Evolutionary conservation across 805 yeast species (phyloP), one percentile per base, ranked within the genome.

Genomic region (Schwanniomyces yamadae): DNA sequence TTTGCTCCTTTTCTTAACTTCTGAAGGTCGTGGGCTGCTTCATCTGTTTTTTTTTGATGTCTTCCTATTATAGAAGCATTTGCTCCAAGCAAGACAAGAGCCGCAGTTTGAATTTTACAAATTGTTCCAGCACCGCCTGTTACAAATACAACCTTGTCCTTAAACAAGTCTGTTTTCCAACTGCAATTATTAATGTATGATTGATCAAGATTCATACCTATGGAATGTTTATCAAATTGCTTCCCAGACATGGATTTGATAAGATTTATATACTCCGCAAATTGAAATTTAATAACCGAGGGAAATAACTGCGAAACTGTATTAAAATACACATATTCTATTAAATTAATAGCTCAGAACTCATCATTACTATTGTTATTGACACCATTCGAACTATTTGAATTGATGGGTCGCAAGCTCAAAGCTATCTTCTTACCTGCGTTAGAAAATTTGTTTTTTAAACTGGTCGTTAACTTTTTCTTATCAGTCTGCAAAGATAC

Each of bases 71-170:
- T 84, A 4, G 86, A 84, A 7, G 93, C 95, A 49, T 85, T 71
- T 34, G 95, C 93, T 5, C 98, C 98, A 7, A 90, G 62, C n/a
- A 77, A 59, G 2, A 88, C 82, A 63, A 91, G 41, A 0, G 95
- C 95, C 54, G 85, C 95, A 0, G 85, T 77, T 57, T 90, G 97
- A 2, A 82, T 89, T 27, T 91, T 69, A 57, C 98, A 90, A 34
- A 90, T 90, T 9, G 95, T 80, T 4, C 97, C 96, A 1, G 97
- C 93, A 8, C 97, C 97, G 3, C 98, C 98, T 1, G 97, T 90
- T 32, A 89, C 86, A 49, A 90, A 84, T 6, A 80, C 95, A 1
- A 87, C 96, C 57, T 89, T 89, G 12, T 84, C 93, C 39, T 78
- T 70, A 65, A 89, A 89, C 26, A 87, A 50, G 42, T 75, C 82